Conservation (phyloP, 1,284 basidiomycete species). For the Erythrobasidium hasegawianum region DNA sequence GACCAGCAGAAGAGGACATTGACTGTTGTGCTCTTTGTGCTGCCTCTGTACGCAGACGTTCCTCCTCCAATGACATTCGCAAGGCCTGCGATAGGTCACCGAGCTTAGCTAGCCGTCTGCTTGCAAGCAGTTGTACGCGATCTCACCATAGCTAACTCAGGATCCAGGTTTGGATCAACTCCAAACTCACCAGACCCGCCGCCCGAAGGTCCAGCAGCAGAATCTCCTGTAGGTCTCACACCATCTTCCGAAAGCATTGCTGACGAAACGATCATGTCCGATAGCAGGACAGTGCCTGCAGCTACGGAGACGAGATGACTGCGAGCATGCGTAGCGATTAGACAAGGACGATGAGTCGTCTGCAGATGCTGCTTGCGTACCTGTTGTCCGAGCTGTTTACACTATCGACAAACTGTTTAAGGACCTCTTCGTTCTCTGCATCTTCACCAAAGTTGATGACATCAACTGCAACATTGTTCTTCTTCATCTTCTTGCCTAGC, state of each 20-base stretch:
- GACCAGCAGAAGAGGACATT: slow-evolving; percentile 46
- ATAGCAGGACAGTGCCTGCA: slow-evolving; percentile 74
- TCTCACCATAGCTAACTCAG: slow-evolving; percentile 92
- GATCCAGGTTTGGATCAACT: slow-evolving; percentile 88
- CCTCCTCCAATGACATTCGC: slow-evolving; percentile 96
- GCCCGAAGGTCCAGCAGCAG: slow-evolving; percentile 54
- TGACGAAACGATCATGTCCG: slow-evolving; percentile 76
- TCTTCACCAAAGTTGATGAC: slow-evolving; percentile 67
- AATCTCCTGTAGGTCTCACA: slow-evolving; percentile 57
- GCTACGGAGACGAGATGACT: slow-evolving; percentile 82
- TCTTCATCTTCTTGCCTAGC: slow-evolving; percentile 95
- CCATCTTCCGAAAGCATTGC: slow-evolving; percentile 77
- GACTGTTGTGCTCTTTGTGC: slow-evolving; percentile 38
- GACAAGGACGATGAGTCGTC: too few relatives aligned
- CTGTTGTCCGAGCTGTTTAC: slow-evolving; percentile 70
- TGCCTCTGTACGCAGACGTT: slow-evolving; percentile 80
- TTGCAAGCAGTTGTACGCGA: too few relatives aligned
- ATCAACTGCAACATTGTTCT: slow-evolving; percentile 98
- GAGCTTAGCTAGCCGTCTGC: too few relatives aligned
- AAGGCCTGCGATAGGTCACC: slow-evolving; percentile 67
- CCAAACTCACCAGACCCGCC: slow-evolving; percentile 68
- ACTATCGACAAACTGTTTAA: slow-evolving; percentile 72
- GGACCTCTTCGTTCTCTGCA: slow-evolving; percentile 55
- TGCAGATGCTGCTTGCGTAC: too few relatives aligned
- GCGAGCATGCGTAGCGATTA: slow-evolving; percentile 5